These are phyloP conservation scores for Cornus florida DNA, from an alignment of 148 eudicot species.

Conservation along the genomic window DNA sequence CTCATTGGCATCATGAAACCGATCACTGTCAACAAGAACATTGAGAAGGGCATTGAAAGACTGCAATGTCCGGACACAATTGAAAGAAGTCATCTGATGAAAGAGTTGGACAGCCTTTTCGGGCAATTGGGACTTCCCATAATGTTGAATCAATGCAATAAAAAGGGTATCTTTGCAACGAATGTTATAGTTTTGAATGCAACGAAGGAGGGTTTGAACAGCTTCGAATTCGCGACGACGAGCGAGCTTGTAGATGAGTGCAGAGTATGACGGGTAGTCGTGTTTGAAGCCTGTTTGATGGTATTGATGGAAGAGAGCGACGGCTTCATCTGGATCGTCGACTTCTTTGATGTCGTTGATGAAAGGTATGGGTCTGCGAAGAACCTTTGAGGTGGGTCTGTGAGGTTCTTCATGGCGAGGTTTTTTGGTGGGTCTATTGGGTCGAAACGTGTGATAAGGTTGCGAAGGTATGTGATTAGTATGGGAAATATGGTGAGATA, in stretches of 20 bases:
- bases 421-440: not conserved
- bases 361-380: constrained; percentile 57
- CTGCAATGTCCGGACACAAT: constrained; percentile 57
- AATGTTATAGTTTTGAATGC: constrained; percentile 42
- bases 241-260: constrained; percentile 83
- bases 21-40: constrained; percentile 56
- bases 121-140: constrained; percentile 48
- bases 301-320: constrained; percentile 57
- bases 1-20: constrained; percentile 44
- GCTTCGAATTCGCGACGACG: constrained; percentile 47
- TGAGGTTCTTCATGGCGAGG: constrained; percentile 4
- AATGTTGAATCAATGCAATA: constrained; percentile 68
- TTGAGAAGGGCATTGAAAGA: constrained; percentile 79
- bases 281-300: constrained; percentile 56
- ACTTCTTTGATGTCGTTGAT: constrained; percentile 55
- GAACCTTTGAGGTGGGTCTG: constrained; percentile 13
- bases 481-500: not conserved
- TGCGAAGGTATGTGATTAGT: not conserved
- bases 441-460: constrained; percentile 10
- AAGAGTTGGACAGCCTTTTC: constrained; percentile 62
- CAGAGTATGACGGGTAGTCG: constrained; percentile 85
- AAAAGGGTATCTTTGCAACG: constrained; percentile 76
- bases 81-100: constrained; percentile 51
- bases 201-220: constrained; percentile 44
- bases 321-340: constrained; percentile 58